These are phyloP conservation scores for Lyophyllum semitale DNA, from an alignment of 768 basidiomycete species.

Conservation along the genomic window DNA sequence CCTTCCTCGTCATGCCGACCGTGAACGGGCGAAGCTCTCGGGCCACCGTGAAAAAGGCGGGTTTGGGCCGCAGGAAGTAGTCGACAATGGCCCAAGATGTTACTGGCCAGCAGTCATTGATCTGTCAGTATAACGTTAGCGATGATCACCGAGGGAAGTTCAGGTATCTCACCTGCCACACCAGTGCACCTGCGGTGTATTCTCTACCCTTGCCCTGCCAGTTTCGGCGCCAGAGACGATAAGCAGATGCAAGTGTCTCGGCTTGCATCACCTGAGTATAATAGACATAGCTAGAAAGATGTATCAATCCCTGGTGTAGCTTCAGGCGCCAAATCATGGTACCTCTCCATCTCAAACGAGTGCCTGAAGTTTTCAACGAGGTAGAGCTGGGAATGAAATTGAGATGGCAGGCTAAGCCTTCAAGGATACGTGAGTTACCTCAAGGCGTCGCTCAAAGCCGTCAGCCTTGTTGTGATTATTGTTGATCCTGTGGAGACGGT, in stretches of 20 bases:
- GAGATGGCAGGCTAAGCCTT: background rate
- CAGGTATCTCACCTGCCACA: slow-evolving; percentile 78
- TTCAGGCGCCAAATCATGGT: background rate
- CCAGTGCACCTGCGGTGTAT: slow-evolving; percentile 87
- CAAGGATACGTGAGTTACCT: slow-evolving; percentile 42
- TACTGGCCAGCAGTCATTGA: slow-evolving; percentile 93
- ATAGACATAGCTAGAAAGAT: slow-evolving; percentile 72
- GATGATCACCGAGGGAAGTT: background rate
- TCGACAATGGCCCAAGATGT: slow-evolving; percentile 95
- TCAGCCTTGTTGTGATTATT: slow-evolving; percentile 91
- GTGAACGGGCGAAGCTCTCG: slow-evolving; percentile 82
- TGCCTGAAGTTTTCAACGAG: slow-evolving; percentile 94
- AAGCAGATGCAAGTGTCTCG: slow-evolving; percentile 85
- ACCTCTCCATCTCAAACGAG: slow-evolving; percentile 86
- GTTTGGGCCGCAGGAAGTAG: slow-evolving; percentile 93
- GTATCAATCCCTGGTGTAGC: slow-evolving; percentile 9
- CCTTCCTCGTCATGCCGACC: slow-evolving; percentile 84
- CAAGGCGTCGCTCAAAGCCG: slow-evolving; percentile 81
- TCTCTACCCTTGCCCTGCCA: slow-evolving; percentile 88
- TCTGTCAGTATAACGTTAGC: slow-evolving; percentile 35
- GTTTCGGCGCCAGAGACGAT: slow-evolving; percentile 88
- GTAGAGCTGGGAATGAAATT: slow-evolving; percentile 58
- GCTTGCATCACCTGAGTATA: slow-evolving; percentile 98
- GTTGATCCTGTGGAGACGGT: slow-evolving; percentile 46
- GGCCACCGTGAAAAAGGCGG: slow-evolving; percentile 84